phyloP scores from a whole-genome alignment of 176 grass and related monocot genomes.

The Secale cereale region DNA sequence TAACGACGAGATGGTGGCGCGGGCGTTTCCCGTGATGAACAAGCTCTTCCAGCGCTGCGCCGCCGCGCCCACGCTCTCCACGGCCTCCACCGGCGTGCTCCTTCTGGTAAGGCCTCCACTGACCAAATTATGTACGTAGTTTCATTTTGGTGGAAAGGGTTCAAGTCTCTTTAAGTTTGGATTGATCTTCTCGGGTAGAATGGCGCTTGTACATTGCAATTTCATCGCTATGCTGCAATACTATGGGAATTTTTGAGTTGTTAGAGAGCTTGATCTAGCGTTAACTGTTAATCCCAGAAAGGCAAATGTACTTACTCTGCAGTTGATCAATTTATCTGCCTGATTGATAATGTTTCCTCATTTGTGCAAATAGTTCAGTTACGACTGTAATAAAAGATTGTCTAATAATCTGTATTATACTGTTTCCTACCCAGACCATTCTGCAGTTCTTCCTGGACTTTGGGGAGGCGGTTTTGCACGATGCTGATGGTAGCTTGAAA shows the following conservation, averaged over 20 bases:
- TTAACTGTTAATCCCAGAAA: constrained; percentile 11
- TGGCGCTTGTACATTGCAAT: not conserved
- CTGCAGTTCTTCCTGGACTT: constrained; percentile 98
- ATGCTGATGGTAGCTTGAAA: constrained; percentile 85
- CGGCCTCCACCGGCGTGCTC: constrained; percentile 69
- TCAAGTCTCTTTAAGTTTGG: not conserved
- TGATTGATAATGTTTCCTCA: constrained; percentile 15
- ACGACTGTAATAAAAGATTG: not conserved
- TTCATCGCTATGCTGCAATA: not conserved
- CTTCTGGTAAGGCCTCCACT: constrained; percentile 45
- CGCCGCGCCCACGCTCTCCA: constrained; percentile 57
- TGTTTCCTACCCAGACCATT: constrained; percentile 60
- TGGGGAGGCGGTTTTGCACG: constrained; percentile 90
- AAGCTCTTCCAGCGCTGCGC: constrained; percentile 92
- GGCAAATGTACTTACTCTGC: not conserved
- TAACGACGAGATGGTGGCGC: constrained; percentile 78
- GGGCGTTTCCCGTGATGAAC: constrained; percentile 80
- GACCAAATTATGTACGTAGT: not conserved
- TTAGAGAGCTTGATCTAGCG: not conserved
- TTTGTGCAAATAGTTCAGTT: constrained; percentile 5
- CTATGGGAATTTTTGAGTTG: not conserved
- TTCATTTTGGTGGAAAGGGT: not conserved
- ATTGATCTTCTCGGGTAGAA: not conserved
- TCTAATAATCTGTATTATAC: constrained; percentile 11
- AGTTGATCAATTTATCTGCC: not conserved